A percentile compares a stretch with the other conserved stretches of the same genome.
Conservation (phyloP, 352 stramenopile genomes). For the Globisporangium orthogonon region DNA sequence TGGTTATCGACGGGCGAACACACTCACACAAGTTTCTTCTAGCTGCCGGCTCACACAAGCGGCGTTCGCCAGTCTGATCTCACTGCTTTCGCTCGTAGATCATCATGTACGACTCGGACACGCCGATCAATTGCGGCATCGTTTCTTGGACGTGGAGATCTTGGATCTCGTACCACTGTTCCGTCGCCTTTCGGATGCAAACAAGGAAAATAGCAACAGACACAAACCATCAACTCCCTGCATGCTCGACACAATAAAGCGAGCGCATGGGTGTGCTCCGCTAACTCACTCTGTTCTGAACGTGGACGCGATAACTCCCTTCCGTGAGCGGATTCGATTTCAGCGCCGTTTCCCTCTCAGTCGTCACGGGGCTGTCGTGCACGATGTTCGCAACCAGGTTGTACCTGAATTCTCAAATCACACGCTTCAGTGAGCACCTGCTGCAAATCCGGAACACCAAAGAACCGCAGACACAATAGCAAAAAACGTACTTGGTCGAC, state of each 20-base stretch:
- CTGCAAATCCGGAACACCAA: neutral
- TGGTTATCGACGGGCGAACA: neutral
- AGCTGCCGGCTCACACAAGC: neutral
- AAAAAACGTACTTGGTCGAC: conserved; percentile 51
- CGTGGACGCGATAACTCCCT: conserved; percentile 94
- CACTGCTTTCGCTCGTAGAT: conserved; percentile 84
- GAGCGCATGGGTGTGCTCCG: neutral
- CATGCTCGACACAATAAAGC: neutral
- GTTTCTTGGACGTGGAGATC: conserved; percentile 97
- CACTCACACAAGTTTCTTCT: neutral
- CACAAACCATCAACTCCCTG: neutral
- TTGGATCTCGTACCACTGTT: conserved; percentile 99
- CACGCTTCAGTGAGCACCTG: conserved; percentile 1
- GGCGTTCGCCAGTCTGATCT: conserved; percentile 3
- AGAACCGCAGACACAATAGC: neutral
- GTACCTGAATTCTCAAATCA: conserved; percentile 73
- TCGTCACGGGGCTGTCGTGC: conserved; percentile 92
- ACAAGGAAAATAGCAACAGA: conserved; percentile 11
- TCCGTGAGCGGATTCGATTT: conserved; percentile 93
- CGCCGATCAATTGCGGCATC: conserved; percentile 96
- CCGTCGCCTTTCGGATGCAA: conserved; percentile 42
- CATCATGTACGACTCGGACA: conserved; percentile 93
- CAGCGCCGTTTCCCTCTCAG: conserved; percentile 82
- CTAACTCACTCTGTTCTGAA: conserved; percentile 86
- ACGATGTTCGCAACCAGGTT: conserved; percentile 98